Percentiles rank a stretch among this genome's conserved stretches.
phyloP scores from a whole-genome alignment of 23 red algal genomes.

The Cyanidium caldarium region DNA sequence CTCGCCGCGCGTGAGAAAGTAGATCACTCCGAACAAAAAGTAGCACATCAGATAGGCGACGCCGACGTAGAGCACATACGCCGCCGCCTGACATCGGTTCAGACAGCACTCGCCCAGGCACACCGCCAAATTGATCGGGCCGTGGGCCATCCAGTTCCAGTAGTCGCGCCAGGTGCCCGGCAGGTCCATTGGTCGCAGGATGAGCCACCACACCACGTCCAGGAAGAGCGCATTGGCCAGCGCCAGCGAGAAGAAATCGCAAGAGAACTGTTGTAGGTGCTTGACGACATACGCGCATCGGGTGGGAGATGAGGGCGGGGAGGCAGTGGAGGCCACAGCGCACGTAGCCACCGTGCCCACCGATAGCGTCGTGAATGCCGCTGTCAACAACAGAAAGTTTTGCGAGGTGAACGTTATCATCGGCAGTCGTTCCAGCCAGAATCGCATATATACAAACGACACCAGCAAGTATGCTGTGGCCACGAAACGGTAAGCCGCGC shows the following conservation, averaged over 20 bases:
- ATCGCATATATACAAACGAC: neutral
- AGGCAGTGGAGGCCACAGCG: too few relatives aligned
- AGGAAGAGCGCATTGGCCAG: neutral
- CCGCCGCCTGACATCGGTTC: neutral
- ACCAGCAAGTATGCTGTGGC: neutral
- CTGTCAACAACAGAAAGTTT: neutral
- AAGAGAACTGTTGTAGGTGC: neutral
- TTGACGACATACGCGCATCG: too few relatives aligned
- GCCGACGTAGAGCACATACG: neutral
- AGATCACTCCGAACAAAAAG: neutral
- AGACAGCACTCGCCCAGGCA: neutral
- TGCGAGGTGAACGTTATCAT: neutral
- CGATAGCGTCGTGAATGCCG: neutral
- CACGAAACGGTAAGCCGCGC: too few relatives aligned
- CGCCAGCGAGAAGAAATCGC: neutral
- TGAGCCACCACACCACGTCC: neutral
- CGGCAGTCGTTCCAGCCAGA: neutral
- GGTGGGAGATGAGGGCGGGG: too few relatives aligned
- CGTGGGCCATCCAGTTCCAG: neutral
- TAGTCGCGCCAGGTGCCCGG: neutral
- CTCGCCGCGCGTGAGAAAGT: neutral
- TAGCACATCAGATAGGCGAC: neutral
- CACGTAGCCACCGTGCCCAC: neutral
- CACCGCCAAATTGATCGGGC: neutral
- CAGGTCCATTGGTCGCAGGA: neutral